These are phyloP conservation scores for Sarocladium kiliense DNA, from an alignment of 2,329 filamentous ascomycete species.

Conservation along the genomic window DNA sequence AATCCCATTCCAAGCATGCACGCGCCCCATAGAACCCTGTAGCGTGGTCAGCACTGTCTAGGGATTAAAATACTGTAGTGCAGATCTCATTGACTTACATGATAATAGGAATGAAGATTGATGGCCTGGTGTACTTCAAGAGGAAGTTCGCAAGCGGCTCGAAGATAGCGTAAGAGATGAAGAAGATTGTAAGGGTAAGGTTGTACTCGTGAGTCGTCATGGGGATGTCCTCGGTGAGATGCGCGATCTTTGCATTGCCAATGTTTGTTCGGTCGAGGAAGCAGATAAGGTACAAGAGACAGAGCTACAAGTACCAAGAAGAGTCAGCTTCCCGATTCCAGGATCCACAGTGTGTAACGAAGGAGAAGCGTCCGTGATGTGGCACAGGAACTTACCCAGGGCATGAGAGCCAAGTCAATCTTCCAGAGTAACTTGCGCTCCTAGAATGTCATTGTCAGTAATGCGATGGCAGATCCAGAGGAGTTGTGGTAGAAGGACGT, in stretches of 20 bases:
- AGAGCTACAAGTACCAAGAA: conserved; percentile 40
- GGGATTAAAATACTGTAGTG: too few species aligned
- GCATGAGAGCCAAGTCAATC: conserved; percentile 56
- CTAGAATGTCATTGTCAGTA: conserved; percentile 29
- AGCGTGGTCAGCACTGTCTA: conserved; percentile 19
- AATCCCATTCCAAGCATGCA: conserved; percentile 68
- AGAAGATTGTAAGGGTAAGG: conserved; percentile 74
- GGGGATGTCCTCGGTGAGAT: conserved; percentile 49
- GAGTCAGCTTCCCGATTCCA: conserved; percentile 5
- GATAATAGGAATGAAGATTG: conserved; percentile 74
- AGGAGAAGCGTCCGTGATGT: background rate
- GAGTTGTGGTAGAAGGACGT: conserved; percentile 22
- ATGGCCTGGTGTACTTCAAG: conserved; percentile 70
- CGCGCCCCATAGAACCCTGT: conserved; percentile 58
- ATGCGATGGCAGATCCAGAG: too few species aligned
- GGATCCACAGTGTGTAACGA: background rate
- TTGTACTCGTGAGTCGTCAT: conserved; percentile 67
- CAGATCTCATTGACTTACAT: conserved; percentile 50
- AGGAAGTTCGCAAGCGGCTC: conserved; percentile 76
- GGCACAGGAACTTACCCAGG: conserved; percentile 38
- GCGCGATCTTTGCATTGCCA: conserved; percentile 60
- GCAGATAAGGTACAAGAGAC: conserved; percentile 67
- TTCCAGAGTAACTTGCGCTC: conserved; percentile 58
- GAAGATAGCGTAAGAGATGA: conserved; percentile 76
- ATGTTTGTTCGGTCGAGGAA: conserved; percentile 77